Evolutionary conservation across 1,284 basidiomycete species (phyloP).

Genomic region (Ustilago trichophora): DNA sequence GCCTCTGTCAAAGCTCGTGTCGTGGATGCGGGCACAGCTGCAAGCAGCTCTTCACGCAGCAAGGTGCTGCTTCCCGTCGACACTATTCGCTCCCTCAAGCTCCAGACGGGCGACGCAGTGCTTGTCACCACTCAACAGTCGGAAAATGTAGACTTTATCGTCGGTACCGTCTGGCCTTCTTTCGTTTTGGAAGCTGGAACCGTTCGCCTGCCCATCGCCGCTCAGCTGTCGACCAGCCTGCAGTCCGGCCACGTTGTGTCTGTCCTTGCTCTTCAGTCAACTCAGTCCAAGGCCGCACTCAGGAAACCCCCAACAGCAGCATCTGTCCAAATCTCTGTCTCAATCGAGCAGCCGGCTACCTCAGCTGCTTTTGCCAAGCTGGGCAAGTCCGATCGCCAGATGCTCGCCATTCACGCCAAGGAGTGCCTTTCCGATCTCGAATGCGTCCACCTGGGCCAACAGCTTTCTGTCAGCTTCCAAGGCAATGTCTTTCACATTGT

Average conservation of each 20-base stretch:
- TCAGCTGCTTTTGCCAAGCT: slow-evolving; percentile 25
- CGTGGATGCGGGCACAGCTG: slow-evolving; percentile 20
- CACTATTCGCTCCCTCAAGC: slow-evolving; percentile 26
- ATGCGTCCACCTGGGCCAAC: slow-evolving; percentile 10
- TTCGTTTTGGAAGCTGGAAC: slow-evolving; percentile 29
- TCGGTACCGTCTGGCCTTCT: slow-evolving; percentile 40
- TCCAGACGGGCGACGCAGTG: slow-evolving; percentile 41
- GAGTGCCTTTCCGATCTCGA: slow-evolving; percentile 66
- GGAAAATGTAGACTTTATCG: not conserved
- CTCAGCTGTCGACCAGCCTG: slow-evolving; percentile 2
- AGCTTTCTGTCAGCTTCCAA: slow-evolving; percentile 20
- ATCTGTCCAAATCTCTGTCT: slow-evolving; percentile 40
- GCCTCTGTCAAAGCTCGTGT: slow-evolving; percentile 7
- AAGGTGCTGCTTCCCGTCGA: slow-evolving; percentile 36
- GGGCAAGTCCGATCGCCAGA: slow-evolving; percentile 66
- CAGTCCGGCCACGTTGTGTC: slow-evolving; percentile 18
- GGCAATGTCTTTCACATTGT: slow-evolving; percentile 4
- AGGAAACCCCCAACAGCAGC: slow-evolving; percentile 31
- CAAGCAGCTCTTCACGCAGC: slow-evolving; percentile 27
- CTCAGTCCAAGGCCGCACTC: slow-evolving; percentile 5
- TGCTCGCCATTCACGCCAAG: slow-evolving; percentile 67
- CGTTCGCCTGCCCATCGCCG: slow-evolving; percentile 20
- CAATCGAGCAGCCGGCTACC: slow-evolving; percentile 4
- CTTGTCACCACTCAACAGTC: not conserved
- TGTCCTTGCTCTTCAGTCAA: slow-evolving; percentile 10